phyloP scores from a whole-genome alignment of 176 grass and related monocot genomes.

The Zoysia japonica region DNA sequence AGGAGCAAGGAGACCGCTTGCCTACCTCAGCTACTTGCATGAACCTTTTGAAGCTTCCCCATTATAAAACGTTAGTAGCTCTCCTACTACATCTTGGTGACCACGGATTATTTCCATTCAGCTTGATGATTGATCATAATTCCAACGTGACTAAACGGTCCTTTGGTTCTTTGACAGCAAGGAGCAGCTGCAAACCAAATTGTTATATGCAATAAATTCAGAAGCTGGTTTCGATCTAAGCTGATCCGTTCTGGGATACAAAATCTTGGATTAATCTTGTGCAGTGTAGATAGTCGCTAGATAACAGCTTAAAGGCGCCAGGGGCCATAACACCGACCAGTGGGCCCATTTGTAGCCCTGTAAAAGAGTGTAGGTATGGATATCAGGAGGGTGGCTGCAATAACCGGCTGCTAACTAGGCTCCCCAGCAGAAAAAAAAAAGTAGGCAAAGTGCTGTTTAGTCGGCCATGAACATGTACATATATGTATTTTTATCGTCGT shows the following conservation, averaged over 20 bases:
- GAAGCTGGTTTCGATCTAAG: slow-evolving; percentile 98
- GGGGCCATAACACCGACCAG: slow-evolving; percentile 14
- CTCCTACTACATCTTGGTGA: slow-evolving; percentile 17
- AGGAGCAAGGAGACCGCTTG: slow-evolving; percentile 77
- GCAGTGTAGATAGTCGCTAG: slow-evolving; percentile 55
- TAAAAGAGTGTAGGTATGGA: background rate
- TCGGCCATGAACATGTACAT: slow-evolving; percentile 42
- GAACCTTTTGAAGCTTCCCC: slow-evolving; percentile 98
- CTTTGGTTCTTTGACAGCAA: slow-evolving; percentile 60
- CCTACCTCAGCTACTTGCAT: slow-evolving; percentile 97
- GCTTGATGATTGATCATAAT: slow-evolving; percentile 1
- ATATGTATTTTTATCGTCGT: background rate
- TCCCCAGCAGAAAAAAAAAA: background rate
- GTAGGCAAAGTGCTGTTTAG: background rate
- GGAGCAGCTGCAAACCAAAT: slow-evolving; percentile 81
- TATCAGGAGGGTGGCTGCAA: slow-evolving; percentile 16
- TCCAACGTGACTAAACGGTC: slow-evolving; percentile 17
- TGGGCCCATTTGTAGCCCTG: slow-evolving; percentile 2
- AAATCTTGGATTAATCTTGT: background rate
- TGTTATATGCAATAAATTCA: slow-evolving; percentile 91
- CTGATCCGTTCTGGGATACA: slow-evolving; percentile 34
- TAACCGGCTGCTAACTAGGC: slow-evolving; percentile 18
- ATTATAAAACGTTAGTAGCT: slow-evolving; percentile 72
- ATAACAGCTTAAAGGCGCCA: slow-evolving; percentile 35
- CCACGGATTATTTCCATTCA: slow-evolving; percentile 1